Percentiles rank a stretch among this genome's conserved stretches.
Evolutionary conservation across 768 basidiomycete species (phyloP).

Genomic region (Exidia glandulosa): DNA sequence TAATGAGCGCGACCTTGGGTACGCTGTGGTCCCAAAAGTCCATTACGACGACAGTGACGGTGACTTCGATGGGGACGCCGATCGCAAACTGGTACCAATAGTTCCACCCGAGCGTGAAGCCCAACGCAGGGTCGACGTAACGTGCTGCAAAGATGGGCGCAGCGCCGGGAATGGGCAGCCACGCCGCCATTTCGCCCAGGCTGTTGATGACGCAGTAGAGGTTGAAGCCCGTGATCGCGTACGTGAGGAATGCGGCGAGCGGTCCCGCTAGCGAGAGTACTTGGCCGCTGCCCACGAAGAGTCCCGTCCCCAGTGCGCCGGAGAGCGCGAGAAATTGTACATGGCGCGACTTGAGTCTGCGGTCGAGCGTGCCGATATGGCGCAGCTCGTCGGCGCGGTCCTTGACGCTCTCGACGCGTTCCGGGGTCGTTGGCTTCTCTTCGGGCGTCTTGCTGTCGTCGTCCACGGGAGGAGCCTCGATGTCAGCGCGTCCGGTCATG

Average conservation of each 20-base stretch:
- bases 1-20: slow-evolving; percentile 33
- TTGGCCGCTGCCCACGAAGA: background rate
- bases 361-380: background rate
- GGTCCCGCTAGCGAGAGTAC: background rate
- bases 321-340: background rate
- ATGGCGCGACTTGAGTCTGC: background rate
- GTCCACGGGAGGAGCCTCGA: no score
- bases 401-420: no score
- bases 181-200: slow-evolving; percentile 10
- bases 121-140: slow-evolving; percentile 20
- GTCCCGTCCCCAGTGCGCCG: background rate
- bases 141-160: slow-evolving; percentile 25
- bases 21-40: slow-evolving; percentile 45
- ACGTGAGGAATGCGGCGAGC: background rate
- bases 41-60: slow-evolving; percentile 42
- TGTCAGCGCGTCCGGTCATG: no score
- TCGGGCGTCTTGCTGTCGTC: no score
- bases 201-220: background rate
- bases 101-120: slow-evolving; percentile 18
- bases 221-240: background rate
- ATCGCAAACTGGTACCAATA: slow-evolving; percentile 19
- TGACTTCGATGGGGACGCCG: slow-evolving; percentile 31
- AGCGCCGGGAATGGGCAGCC: slow-evolving; percentile 20
- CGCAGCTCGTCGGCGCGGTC: no score
- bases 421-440: no score